Evolutionary conservation across 257 asterid genomes (phyloP).

Genomic region (Cordia subcordata): DNA sequence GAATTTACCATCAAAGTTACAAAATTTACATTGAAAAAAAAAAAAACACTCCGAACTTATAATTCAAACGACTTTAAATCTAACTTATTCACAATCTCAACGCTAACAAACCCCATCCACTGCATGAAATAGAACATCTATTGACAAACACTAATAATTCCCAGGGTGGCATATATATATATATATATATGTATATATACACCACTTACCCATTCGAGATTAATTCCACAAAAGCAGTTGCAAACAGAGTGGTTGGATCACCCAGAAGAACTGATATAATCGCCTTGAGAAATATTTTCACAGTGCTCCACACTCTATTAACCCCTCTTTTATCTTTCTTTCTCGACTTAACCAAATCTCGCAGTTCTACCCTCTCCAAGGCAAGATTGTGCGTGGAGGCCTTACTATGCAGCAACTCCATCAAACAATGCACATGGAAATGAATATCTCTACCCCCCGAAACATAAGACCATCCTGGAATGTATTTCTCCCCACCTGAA

Average conservation of each 20-base stretch:
- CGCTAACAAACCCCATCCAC: too few relatives aligned
- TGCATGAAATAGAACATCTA: too few relatives aligned
- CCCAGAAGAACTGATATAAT: slow-evolving; percentile 23
- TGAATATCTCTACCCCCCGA: slow-evolving; percentile 13
- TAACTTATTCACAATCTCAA: too few relatives aligned
- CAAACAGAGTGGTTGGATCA: slow-evolving; percentile 23
- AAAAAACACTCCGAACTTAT: too few relatives aligned
- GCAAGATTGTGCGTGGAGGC: slow-evolving; percentile 5
- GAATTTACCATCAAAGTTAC: too few relatives aligned
- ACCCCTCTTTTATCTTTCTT: neutral
- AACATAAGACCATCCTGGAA: slow-evolving; percentile 22
- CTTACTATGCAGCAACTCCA: slow-evolving; percentile 23
- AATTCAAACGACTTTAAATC: too few relatives aligned
- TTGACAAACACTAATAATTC: too few relatives aligned
- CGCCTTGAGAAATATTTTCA: slow-evolving; percentile 21
- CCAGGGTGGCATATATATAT: too few relatives aligned
- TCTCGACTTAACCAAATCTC: slow-evolving; percentile 2
- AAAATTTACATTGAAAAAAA: too few relatives aligned
- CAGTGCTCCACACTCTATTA: neutral
- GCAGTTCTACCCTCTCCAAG: slow-evolving; percentile 9
- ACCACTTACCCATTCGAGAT: neutral
- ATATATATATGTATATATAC: too few relatives aligned
- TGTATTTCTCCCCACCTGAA: neutral
- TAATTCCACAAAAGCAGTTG: slow-evolving; percentile 18
- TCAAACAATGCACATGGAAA: slow-evolving; percentile 31